Conservation (phyloP, 164 flowering plant genomes). For the Macadamia integrifolia region DNA sequence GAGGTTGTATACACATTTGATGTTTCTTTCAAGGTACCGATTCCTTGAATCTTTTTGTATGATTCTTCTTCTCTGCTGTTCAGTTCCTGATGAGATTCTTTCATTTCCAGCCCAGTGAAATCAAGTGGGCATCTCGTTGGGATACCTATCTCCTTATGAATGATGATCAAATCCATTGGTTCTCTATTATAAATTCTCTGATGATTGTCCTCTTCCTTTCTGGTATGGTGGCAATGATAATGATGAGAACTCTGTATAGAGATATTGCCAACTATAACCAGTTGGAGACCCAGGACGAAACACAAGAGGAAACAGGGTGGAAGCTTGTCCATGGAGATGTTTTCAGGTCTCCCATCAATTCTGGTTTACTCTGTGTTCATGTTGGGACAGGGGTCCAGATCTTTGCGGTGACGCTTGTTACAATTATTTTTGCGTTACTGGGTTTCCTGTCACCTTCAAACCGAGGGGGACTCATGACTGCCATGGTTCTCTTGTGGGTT, state of each 20-base stretch:
- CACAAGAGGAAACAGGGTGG: constrained; percentile 23
- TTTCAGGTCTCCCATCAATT: constrained; percentile 12
- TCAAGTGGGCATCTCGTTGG: constrained; percentile 58
- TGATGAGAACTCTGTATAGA: constrained; percentile 48
- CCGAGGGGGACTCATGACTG: constrained; percentile 43
- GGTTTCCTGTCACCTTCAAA: constrained; percentile 47
- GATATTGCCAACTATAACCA: constrained; percentile 47
- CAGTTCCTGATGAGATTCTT: background rate
- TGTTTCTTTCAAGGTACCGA: constrained; percentile 41
- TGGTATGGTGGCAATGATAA: constrained; percentile 26
- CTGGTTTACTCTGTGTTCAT: constrained; percentile 39
- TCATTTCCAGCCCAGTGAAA: constrained; percentile 35
- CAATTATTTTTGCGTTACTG: constrained; percentile 44
- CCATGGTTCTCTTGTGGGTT: constrained; percentile 44
- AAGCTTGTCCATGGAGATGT: constrained; percentile 42
- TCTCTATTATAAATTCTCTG: constrained; percentile 43
- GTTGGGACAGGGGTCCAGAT: constrained; percentile 48
- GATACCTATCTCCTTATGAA: constrained; percentile 41
- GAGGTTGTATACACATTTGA: constrained; percentile 47
- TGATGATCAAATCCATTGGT: constrained; percentile 44
- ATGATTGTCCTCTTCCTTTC: constrained; percentile 43
- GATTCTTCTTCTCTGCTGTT: background rate
- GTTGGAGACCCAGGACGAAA: constrained; percentile 1
- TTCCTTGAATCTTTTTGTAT: background rate
- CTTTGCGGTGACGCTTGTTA: constrained; percentile 45